phyloP scores from a whole-genome alignment of 2,329 filamentous ascomycete genomes.

The Fusarium sp. region DNA sequence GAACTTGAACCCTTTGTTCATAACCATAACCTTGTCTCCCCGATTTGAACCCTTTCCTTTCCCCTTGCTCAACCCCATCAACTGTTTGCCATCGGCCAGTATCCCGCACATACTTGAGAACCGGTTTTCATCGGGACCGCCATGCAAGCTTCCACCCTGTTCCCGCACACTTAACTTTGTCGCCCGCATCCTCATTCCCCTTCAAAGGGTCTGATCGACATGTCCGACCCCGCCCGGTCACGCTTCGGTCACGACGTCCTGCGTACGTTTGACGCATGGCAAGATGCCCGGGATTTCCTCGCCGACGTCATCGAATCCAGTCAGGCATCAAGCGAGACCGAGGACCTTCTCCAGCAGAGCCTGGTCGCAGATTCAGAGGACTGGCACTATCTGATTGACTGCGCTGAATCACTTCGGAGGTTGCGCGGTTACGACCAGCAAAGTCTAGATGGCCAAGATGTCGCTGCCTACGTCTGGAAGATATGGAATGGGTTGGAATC shows the following conservation, averaged over 20 bases:
- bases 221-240: conserved; percentile 18
- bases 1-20: background rate
- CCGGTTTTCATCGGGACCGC: background rate
- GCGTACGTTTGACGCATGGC: conserved; percentile 47
- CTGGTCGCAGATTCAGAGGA: conserved; percentile 48
- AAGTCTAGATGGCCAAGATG: conserved; percentile 47
- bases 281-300: conserved; percentile 46
- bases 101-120: background rate
- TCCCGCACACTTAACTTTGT: background rate
- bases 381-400: conserved; percentile 49
- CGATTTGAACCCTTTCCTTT: background rate
- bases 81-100: background rate
- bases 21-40: background rate
- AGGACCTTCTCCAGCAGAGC: conserved; percentile 44
- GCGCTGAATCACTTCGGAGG: conserved; percentile 45
- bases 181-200: background rate
- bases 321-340: conserved; percentile 42
- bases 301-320: conserved; percentile 44
- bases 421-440: conserved; percentile 12
- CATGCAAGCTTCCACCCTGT: background rate
- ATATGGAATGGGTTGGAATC: conserved; percentile 29
- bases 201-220: conserved; percentile 20
- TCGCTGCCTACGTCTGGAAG: conserved; percentile 46
- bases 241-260: conserved; percentile 43
- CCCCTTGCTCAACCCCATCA: background rate